Evolutionary conservation across 257 asterid species (phyloP).

Genomic region (Anisodus acutangulus): DNA sequence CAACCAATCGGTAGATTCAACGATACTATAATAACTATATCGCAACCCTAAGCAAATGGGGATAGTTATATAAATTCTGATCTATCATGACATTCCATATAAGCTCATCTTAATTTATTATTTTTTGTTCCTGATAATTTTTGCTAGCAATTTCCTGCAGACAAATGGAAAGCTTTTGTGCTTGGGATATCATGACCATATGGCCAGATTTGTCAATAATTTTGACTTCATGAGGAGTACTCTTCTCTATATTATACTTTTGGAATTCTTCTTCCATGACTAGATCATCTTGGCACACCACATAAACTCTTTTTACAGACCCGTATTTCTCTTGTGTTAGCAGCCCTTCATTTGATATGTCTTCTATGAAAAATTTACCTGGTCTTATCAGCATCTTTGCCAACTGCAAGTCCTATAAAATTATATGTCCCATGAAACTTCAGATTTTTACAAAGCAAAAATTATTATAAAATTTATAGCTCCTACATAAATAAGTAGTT

Average conservation of each 20-base stretch:
- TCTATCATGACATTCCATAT: too few relatives aligned
- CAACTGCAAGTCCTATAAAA: conserved; percentile 58
- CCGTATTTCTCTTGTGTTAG: conserved; percentile 55
- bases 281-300: conserved; percentile 52
- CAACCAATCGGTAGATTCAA: background rate
- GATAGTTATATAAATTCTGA: too few relatives aligned
- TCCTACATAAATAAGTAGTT: too few relatives aligned
- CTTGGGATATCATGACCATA: conserved; percentile 62
- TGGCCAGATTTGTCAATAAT: conserved; percentile 51
- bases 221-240: conserved; percentile 51
- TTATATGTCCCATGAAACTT: background rate
- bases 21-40: background rate
- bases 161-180: conserved; percentile 39
- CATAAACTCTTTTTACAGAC: conserved; percentile 46
- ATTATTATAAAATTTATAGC: too few relatives aligned
- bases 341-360: conserved; percentile 42
- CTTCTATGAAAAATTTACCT: conserved; percentile 45
- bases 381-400: conserved; percentile 56
- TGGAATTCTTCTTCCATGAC: conserved; percentile 58
- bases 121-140: conserved; percentile 4
- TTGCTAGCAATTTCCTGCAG: conserved; percentile 42
- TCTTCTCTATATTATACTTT: conserved; percentile 45
- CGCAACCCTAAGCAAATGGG: too few relatives aligned
- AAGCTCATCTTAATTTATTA: too few relatives aligned
- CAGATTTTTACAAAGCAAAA: too few relatives aligned